Conservation (phyloP, 257 asterid genomes). For the Fraxinus pennsylvanica region DNA sequence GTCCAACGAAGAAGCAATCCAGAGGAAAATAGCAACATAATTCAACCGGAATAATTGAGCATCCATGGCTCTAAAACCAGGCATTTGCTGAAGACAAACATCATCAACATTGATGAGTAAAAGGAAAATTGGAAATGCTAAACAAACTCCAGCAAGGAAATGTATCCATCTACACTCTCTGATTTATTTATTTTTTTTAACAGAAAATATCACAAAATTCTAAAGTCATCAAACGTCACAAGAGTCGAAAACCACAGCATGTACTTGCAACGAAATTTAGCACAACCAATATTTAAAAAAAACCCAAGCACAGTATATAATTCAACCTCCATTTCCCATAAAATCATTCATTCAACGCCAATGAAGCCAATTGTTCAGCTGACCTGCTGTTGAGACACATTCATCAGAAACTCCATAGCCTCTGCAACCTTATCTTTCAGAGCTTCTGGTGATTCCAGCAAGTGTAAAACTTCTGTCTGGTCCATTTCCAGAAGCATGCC, state of each 20-base stretch:
- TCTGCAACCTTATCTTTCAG: constrained; percentile 61
- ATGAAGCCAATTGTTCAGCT: constrained; percentile 60
- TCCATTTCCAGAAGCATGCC: constrained; percentile 80
- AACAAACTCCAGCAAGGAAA: no score
- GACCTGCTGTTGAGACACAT: constrained; percentile 62
- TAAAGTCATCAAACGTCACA: not conserved
- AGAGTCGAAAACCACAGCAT: not conserved
- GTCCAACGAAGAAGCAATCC: no score
- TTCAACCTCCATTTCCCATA: not conserved
- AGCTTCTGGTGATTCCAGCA: constrained; percentile 74
- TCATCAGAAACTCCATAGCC: constrained; percentile 59
- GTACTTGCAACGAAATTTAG: not conserved
- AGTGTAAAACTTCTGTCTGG: constrained; percentile 59
- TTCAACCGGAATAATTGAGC: no score
- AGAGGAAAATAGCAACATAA: no score
- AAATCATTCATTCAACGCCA: constrained; percentile 50
- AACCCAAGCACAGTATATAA: not conserved
- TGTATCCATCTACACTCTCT: no score
- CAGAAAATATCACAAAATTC: not conserved
- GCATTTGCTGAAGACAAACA: no score
- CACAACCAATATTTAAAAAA: not conserved
- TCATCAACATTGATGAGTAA: no score
- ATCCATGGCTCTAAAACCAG: no score
- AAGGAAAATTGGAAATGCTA: no score
- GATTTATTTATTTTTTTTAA: no score